A percentile compares a stretch with the other conserved stretches of the same genome.
phyloP scores from a whole-genome alignment of 2,329 filamentous ascomycete genomes.

The Colletotrichum sp. region DNA sequence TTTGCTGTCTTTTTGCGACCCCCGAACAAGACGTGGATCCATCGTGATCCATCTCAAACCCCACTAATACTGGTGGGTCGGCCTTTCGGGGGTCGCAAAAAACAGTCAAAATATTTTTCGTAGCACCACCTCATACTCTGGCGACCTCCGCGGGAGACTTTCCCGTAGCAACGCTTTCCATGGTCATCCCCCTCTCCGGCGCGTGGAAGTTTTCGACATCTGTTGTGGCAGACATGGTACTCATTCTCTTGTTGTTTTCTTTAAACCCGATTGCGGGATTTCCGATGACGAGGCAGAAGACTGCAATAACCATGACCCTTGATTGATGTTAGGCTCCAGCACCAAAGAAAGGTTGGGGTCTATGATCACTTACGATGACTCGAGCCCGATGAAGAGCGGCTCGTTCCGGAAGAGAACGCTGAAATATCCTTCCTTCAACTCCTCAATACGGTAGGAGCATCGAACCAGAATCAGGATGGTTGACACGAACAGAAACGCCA shows the following conservation, averaged over 20 bases:
- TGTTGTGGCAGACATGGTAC: not conserved
- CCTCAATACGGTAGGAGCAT: conserved; percentile 63
- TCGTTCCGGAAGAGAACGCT: conserved; percentile 52
- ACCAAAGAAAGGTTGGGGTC: accelerated
- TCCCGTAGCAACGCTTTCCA: not conserved
- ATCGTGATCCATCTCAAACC: not conserved
- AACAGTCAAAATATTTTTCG: not conserved
- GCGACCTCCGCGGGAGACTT: not conserved
- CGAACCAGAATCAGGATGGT: conserved; percentile 62
- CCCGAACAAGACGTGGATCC: not conserved
- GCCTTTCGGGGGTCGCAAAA: not conserved
- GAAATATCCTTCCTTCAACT: conserved; percentile 60
- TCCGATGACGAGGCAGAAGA: conserved; percentile 9
- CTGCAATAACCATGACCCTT: conserved; percentile 10
- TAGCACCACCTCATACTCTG: not conserved
- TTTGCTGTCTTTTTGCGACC: not conserved
- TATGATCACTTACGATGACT: conserved; percentile 33
- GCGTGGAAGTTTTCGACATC: not conserved
- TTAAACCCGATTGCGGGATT: conserved; percentile 6
- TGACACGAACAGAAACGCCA: conserved; percentile 52
- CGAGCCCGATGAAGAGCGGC: conserved; percentile 47
- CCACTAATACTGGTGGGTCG: not conserved
- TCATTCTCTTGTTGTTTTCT: not conserved
- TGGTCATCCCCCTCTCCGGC: not conserved
- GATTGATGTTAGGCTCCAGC: not conserved